These are phyloP conservation scores for Scedosporium apiospermum DNA, from an alignment of 2,329 filamentous ascomycete species.

Conservation along the genomic window DNA sequence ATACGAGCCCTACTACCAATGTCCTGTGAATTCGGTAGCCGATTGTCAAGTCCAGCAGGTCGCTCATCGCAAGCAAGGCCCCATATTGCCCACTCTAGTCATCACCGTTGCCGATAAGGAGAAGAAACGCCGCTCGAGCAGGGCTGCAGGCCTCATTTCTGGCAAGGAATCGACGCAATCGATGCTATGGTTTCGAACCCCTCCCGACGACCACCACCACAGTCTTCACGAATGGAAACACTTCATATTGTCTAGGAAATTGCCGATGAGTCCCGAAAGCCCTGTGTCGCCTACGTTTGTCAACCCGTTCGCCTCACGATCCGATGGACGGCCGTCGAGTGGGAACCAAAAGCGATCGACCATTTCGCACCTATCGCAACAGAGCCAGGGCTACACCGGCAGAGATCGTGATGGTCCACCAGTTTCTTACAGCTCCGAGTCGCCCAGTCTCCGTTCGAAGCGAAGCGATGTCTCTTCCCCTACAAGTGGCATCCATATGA, in stretches of 20 bases:
- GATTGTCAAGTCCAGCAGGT: constrained; percentile 51
- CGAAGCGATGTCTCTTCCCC: constrained; percentile 54
- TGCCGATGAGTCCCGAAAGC: constrained; percentile 39
- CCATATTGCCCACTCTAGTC: constrained; percentile 49
- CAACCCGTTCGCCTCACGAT: constrained; percentile 37
- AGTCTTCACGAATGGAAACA: constrained; percentile 51
- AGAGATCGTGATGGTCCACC: constrained; percentile 35
- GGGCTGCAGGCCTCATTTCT: constrained; percentile 46
- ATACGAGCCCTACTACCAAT: constrained; percentile 42
- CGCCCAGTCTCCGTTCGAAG: constrained; percentile 51
- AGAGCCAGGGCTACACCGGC: constrained; percentile 32
- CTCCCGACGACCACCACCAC: constrained; percentile 39
- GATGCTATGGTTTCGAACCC: constrained; percentile 47
- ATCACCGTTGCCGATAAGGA: constrained; percentile 50
- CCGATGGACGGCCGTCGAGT: constrained; percentile 28
- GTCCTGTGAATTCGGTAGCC: constrained; percentile 39
- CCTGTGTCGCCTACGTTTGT: constrained; percentile 44
- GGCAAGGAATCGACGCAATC: constrained; percentile 34
- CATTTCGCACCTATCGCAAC: constrained; percentile 10
- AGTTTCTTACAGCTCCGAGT: constrained; percentile 44
- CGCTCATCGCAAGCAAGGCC: constrained; percentile 52
- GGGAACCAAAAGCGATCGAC: constrained; percentile 39
- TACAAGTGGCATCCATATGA: constrained; percentile 36
- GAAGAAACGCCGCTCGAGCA: constrained; percentile 55
- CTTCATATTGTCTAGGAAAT: constrained; percentile 37